Base-by-base conservation (phyloP, 2,329 filamentous ascomycete species). In the Chrysoporthe puriensis region DNA sequence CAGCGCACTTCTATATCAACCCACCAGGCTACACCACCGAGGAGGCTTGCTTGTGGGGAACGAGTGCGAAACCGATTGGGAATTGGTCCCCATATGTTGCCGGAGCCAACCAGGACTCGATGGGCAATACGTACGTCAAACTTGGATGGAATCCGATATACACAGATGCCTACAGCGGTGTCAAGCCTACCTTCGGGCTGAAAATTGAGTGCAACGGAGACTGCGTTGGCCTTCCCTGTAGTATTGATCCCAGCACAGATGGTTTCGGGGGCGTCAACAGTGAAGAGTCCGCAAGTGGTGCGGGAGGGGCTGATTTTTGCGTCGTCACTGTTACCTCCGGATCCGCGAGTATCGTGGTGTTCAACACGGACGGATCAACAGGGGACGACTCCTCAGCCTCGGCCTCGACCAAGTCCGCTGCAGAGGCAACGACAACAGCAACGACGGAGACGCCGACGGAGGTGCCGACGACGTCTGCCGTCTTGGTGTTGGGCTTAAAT, bases 1-100 rank as follows among this genome's bases (percentile, higher is more conserved):
- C 91, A 68, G 90, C 92, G 68, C 92, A 95, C 87, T 94, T 86
- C 79, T 94, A 94, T 75, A 87, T 94, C 80, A 94, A 94, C 79
- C 85, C 90, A 42, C 92, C 91, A 44, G 91, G 92, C 69, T 82
- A 87, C 58, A 73, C 76, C 40, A 80, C 84, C 6, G 80, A 81
- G 5, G 84, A 88, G 62, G 91, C 86, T 62, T 95, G 92, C 76
- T 78, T 90, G 66, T 94, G 92, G 92, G 91, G 92, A 67, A 85
- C 85, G 57, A 82, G 82, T 9, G 80, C 81, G 52, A 82, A 88
- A 70, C 84, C 90, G 1, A 78, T 88, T 72, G 92, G 91, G 62
- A 94, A 94, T 81, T 94, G 92, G 92, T 83, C 86, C 62, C 88
- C 91, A 2, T 95, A 89, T 74, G 91, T 94, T 71, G 89, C 90